These are phyloP conservation scores for Apiospora sp. DNA, from an alignment of 2,329 filamentous ascomycete species.

Conservation along the genomic window DNA sequence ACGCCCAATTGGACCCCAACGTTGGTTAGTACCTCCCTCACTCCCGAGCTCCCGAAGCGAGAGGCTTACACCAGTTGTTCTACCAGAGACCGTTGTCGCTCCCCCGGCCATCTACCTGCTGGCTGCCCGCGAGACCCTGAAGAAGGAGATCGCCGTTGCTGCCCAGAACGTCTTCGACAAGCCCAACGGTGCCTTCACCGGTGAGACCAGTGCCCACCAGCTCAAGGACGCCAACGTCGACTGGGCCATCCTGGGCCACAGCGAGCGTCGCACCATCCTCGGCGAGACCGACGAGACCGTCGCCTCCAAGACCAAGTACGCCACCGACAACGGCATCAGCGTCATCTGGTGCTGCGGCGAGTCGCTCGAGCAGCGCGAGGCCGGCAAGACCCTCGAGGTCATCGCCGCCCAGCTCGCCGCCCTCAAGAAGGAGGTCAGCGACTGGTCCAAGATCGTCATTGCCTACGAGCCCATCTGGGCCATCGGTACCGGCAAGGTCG, in stretches of 20 bases:
- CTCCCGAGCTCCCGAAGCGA: constrained; percentile 18
- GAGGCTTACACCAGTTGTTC: neutral
- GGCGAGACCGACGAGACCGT: constrained; percentile 86
- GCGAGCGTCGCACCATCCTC: constrained; percentile 90
- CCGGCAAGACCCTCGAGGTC: constrained; percentile 82
- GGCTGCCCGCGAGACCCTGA: constrained; percentile 81
- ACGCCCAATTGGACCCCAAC: constrained; percentile 79
- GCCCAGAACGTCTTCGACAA: constrained; percentile 98
- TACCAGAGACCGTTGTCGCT: constrained; percentile 88
- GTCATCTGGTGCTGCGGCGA: constrained; percentile 99
- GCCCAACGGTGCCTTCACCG: constrained; percentile 95
- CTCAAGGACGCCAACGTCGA: constrained; percentile 87
- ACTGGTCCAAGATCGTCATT: constrained; percentile 95
- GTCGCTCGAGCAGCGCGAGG: constrained; percentile 91
- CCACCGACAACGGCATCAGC: constrained; percentile 82
- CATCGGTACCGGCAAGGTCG: constrained; percentile 92
- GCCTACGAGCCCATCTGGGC: constrained; percentile 99
- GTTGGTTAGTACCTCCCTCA: constrained; percentile 62
- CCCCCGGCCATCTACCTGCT: constrained; percentile 92
- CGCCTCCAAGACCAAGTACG: constrained; percentile 92
- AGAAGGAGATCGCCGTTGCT: constrained; percentile 81
- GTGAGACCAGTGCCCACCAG: constrained; percentile 92
- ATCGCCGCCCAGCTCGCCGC: constrained; percentile 87
- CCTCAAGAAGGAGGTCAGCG: constrained; percentile 76
- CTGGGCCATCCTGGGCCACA: constrained; percentile 94